Base-by-base conservation (phyloP, 179 eudicot genomes). In the Pouteria campechiana region DNA sequence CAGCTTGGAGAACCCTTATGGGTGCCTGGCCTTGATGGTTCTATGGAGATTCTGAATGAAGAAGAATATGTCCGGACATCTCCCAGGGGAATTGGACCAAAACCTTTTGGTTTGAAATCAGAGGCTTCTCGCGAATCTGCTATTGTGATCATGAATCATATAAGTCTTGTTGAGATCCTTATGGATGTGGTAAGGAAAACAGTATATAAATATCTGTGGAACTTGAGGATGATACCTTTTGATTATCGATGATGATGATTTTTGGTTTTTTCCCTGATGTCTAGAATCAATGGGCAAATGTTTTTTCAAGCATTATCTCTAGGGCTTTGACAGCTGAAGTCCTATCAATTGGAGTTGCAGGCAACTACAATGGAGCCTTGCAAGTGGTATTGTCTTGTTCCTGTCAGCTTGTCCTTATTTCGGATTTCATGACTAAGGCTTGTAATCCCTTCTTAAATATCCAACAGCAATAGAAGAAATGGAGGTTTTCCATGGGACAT, bases 301-400 rank as follows among this genome's bases (percentile, higher is more conserved):
- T 86, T 25, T 89, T 78, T 45, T 52, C 90, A 24, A 79, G 95
- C 15, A 57, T 89, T 30, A 93, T 89, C 11, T 81, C 97, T 52
- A 89, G 87, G 65, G 95, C 97, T 12, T 50, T 74, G 72, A 79
- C 86, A 33, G 33, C 86, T 25, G 97, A 86, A 41, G 90, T 89
- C 14, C 70, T 89, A 21, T 89, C 97, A 30, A 81, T 95, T 6
- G 97, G 97, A 48, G 95, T 89, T 9, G 97, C 97, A 11, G 97
- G 97, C 28, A 89, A 81, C 57, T 86, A 78, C 61, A 79, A 89
- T 62, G 97, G 97, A 31, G 97, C 97, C 39, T 61, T 89, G 12
- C 97, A 89, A 89, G 93, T 89, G 95, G 97, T 85, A 78, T 42
- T n/a, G n/a, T n/a, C 6, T 37, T 3, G 6, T 0, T 37, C 17